phyloP scores from a whole-genome alignment of 1,139 yeast genomes.

The Candida tunisiensis region DNA sequence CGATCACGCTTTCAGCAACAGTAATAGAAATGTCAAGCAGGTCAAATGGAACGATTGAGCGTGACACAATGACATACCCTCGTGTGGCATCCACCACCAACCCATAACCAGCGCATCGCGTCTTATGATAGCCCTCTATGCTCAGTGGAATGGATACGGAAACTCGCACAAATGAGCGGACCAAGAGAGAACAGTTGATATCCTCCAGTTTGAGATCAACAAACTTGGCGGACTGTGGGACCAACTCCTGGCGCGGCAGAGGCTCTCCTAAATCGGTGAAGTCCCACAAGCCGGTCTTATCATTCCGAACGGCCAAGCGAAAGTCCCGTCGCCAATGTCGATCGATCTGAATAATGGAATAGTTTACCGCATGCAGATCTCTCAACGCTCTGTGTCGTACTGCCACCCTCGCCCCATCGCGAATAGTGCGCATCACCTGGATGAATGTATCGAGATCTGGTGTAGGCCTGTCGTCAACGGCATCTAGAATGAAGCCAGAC shows the following conservation, averaged over 20 bases:
- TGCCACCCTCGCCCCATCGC: conserved; percentile 60
- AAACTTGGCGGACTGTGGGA: conserved; percentile 51
- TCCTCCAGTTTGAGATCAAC: conserved; percentile 52
- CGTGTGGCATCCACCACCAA: conserved; percentile 62
- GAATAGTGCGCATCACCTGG: conserved; percentile 60
- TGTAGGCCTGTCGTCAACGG: conserved; percentile 60
- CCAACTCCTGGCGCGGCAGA: conserved; percentile 28
- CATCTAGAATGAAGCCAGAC: conserved; percentile 61
- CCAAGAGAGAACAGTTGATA: conserved; percentile 31
- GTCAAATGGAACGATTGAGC: conserved; percentile 73
- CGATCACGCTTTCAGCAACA: conserved; percentile 71
- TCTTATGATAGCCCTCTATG: conserved; percentile 55
- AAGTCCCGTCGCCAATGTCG: conserved; percentile 75
- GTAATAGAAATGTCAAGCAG: conserved; percentile 63
- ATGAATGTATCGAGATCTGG: conserved; percentile 59
- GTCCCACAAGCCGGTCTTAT: conserved; percentile 79
- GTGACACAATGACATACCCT: conserved; percentile 68
- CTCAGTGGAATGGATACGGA: conserved; percentile 48
- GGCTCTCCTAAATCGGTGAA: conserved; percentile 54
- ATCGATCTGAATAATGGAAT: conserved; percentile 49
- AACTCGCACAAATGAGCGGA: conserved; percentile 51
- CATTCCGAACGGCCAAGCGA: conserved; percentile 62
- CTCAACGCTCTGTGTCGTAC: conserved; percentile 63
- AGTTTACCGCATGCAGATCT: conserved; percentile 56
- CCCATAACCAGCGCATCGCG: conserved; percentile 53